These are phyloP conservation scores for Cerrena zonata DNA, from an alignment of 1,284 basidiomycete species.

Conservation along the genomic window DNA sequence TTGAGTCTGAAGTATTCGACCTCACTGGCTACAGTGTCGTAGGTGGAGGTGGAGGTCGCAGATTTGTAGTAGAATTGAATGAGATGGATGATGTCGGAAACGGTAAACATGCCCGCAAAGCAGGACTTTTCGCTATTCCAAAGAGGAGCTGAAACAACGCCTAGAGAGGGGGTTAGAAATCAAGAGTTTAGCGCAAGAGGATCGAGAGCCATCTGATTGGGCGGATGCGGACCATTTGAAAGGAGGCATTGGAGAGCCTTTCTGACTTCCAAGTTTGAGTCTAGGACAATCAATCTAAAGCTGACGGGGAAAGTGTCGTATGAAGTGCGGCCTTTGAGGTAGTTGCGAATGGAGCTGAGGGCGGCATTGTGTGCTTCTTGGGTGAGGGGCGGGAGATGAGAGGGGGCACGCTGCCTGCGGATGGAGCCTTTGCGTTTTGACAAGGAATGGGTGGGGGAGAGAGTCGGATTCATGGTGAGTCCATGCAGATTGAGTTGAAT, in stretches of 20 bases:
- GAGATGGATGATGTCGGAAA: constrained; percentile 91
- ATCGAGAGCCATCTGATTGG: neutral
- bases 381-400: constrained; percentile 53
- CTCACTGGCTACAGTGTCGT: constrained; percentile 83
- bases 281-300: constrained; percentile 93
- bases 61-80: constrained; percentile 94
- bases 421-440: constrained; percentile 38
- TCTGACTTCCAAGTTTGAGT: constrained; percentile 90
- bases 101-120: constrained; percentile 95
- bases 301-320: constrained; percentile 96
- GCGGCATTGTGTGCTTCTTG: constrained; percentile 71
- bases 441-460: constrained; percentile 33
- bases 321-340: constrained; percentile 79
- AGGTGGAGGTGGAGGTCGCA: constrained; percentile 47
- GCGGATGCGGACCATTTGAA: constrained; percentile 62
- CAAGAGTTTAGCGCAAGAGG: constrained; percentile 1
- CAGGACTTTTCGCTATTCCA: constrained; percentile 90
- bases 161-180: constrained; percentile 36
- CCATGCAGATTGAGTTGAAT: constrained; percentile 9
- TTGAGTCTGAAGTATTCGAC: constrained; percentile 94
- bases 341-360: constrained; percentile 71
- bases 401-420: constrained; percentile 47
- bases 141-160: constrained; percentile 96
- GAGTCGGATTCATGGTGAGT: constrained; percentile 33
- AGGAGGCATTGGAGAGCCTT: constrained; percentile 87